A percentile compares a stretch with the other conserved stretches of the same genome.
phyloP scores from a whole-genome alignment of 2,329 filamentous ascomycete genomes.

The Paradendryphiella salina region DNA sequence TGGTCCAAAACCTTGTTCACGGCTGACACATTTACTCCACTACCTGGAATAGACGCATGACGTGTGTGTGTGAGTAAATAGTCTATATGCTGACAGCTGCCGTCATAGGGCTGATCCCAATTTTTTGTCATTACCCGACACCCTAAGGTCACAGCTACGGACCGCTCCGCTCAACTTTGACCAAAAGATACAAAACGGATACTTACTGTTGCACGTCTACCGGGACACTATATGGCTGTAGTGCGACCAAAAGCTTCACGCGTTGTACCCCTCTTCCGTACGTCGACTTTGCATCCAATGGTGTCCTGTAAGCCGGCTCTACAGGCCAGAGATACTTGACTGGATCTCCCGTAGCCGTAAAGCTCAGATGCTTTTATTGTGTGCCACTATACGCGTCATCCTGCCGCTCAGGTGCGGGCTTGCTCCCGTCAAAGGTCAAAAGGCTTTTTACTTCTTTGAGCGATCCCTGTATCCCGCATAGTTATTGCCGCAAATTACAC shows the following conservation, averaged over 20 bases:
- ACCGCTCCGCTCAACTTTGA: slow-evolving; percentile 10
- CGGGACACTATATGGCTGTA: slow-evolving; percentile 13
- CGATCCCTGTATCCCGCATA: slow-evolving; percentile 12
- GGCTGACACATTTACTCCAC: background rate
- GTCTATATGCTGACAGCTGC: slow-evolving; percentile 1
- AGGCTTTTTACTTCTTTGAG: slow-evolving; percentile 14
- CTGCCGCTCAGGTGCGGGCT: slow-evolving; percentile 11
- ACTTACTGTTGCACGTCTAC: slow-evolving; percentile 1
- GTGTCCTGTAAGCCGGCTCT: background rate
- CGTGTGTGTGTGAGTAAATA: background rate
- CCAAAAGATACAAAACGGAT: slow-evolving; percentile 8
- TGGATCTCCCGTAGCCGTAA: background rate
- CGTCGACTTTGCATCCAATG: slow-evolving; percentile 2
- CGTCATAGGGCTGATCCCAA: slow-evolving; percentile 6
- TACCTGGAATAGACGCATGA: background rate
- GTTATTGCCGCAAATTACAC: slow-evolving; percentile 4
- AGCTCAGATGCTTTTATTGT: background rate
- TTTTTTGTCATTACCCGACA: background rate
- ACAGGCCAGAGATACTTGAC: background rate
- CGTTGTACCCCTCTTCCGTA: slow-evolving; percentile 20
- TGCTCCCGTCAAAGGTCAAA: slow-evolving; percentile 5
- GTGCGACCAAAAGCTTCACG: slow-evolving; percentile 18
- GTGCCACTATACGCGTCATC: slow-evolving; percentile 10
- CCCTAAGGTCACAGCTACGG: slow-evolving; percentile 5
- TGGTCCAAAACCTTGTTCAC: background rate